phyloP scores from a whole-genome alignment of 495 filamentous ascomycete genomes.

The Beverwykella pulmonaria region DNA sequence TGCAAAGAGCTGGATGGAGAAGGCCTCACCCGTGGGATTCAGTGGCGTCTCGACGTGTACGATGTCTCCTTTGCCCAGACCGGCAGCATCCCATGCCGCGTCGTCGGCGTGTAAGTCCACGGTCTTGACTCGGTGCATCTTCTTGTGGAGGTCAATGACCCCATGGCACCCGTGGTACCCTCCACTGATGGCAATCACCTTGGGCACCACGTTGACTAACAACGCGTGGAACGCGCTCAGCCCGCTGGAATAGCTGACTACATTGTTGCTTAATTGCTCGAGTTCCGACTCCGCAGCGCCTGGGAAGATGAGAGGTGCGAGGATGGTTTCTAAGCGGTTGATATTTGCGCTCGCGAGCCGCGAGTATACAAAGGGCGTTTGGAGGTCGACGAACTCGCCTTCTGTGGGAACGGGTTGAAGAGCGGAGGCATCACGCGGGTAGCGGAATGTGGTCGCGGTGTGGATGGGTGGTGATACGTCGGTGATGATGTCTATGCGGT shows the following conservation, averaged over 20 bases:
- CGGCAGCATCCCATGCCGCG: constrained; percentile 44
- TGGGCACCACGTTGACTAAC: constrained; percentile 75
- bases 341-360: constrained; percentile 72
- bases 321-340: constrained; percentile 80
- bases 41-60: constrained; percentile 91
- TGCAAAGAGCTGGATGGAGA: constrained; percentile 68
- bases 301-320: constrained; percentile 66
- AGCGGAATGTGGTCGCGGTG: constrained; percentile 86
- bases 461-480: constrained; percentile 87
- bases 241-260: constrained; percentile 79
- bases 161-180: constrained; percentile 95
- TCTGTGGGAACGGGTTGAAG: constrained; percentile 26
- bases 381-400: constrained; percentile 17
- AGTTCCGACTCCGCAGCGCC: neutral
- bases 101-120: constrained; percentile 52
- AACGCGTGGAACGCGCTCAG: constrained; percentile 85
- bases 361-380: constrained; percentile 69
- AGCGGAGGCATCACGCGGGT: constrained; percentile 43
- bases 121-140: constrained; percentile 68
- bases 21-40: constrained; percentile 83
- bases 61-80: constrained; percentile 66
- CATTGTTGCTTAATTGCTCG: constrained; percentile 51
- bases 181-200: constrained; percentile 72
- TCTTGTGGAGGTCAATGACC: constrained; percentile 68
- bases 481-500: constrained; percentile 67